These are phyloP conservation scores for Aspergillus calidoustus DNA, from an alignment of 2,329 filamentous ascomycete genomes.

Conservation along the genomic window DNA sequence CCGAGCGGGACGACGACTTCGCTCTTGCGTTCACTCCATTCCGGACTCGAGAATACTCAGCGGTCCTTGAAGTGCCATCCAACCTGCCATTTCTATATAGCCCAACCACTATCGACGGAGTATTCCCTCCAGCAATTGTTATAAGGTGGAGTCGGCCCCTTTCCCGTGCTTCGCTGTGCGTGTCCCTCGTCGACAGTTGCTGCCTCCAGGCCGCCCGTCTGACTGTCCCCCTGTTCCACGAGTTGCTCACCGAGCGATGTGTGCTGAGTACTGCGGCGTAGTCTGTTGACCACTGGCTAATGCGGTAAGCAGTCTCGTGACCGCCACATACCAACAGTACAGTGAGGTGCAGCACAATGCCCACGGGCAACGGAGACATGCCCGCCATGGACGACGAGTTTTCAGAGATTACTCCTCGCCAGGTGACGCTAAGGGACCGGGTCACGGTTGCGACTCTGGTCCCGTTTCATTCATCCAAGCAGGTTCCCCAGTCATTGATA, in stretches of 20 bases:
- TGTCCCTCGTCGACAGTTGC: background rate
- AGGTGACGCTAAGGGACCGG: slow-evolving; percentile 81
- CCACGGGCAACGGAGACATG: slow-evolving; percentile 42
- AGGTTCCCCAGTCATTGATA: slow-evolving; percentile 76
- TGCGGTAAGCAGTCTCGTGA: slow-evolving; percentile 43
- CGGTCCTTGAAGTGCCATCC: slow-evolving; percentile 45
- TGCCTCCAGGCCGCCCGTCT: background rate
- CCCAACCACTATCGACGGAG: background rate
- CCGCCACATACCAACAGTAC: slow-evolving; percentile 23
- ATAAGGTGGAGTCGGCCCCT: slow-evolving; percentile 2
- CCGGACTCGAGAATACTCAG: slow-evolving; percentile 50
- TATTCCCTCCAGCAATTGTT: background rate
- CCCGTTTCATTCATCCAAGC: slow-evolving; percentile 75
- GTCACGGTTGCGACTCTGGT: slow-evolving; percentile 83
- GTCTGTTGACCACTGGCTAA: slow-evolving; percentile 30
- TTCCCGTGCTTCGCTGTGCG: background rate
- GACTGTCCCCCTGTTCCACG: background rate
- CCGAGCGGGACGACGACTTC: slow-evolving; percentile 37
- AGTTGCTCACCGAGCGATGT: background rate
- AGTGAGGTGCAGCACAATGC: slow-evolving; percentile 36
- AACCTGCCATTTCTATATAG: slow-evolving; percentile 7
- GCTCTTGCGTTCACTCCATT: slow-evolving; percentile 44
- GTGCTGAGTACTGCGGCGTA: slow-evolving; percentile 12
- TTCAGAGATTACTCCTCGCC: slow-evolving; percentile 73
- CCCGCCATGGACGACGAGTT: slow-evolving; percentile 52